Evolutionary conservation across 495 filamentous ascomycete species (phyloP), one percentile per base, ranked within the genome.

Genomic region (Neurospora sp.): DNA sequence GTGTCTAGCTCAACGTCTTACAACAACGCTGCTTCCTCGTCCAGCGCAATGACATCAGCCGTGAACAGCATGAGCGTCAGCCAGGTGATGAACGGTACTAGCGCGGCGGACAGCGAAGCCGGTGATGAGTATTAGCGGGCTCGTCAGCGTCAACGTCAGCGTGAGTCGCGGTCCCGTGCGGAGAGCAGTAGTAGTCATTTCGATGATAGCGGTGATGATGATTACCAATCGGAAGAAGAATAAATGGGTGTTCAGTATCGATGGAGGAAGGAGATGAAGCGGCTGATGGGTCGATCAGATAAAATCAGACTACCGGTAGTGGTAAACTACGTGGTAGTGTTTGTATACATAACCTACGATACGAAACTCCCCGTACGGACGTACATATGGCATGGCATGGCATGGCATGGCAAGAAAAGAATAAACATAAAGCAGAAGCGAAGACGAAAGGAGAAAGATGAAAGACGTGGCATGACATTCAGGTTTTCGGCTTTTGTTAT

Each of bases 1-100:
- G 91, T 86, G 59, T 91, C 78, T 85, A 89, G 78, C 80, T 89
- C 72, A 85, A 87, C 59, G 83, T 65, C 53, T 35, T 65, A 65
- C 53, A 65, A 65, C 27, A 65, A 65, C 27, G 53, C 53, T 18
- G 53, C 53, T 35, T 65, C 53, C 27, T 65, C 53, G 27, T 8
- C 53, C 22, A 37, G 53, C 31, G 48, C n/a, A 48, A 11, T 5
- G 22, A 59, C 48, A 59, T 65, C 53, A 18, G 53, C 5, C 89
- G 87, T 71, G 39, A 48, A 42, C 40, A 42, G 39, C 3, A 75
- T 73, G 74, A 82, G 83, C 12, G 82, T 85, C 70, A 81, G 79
- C 39, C 81, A 80, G 69, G 70, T 78, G 4, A 85, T 85, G 72
- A 82, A 82, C 20, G 81, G 77, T 11, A 78, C 76, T 39, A 80